phyloP scores from a whole-genome alignment of 139 green algal genomes.

The Diplosphaera chodatii region DNA sequence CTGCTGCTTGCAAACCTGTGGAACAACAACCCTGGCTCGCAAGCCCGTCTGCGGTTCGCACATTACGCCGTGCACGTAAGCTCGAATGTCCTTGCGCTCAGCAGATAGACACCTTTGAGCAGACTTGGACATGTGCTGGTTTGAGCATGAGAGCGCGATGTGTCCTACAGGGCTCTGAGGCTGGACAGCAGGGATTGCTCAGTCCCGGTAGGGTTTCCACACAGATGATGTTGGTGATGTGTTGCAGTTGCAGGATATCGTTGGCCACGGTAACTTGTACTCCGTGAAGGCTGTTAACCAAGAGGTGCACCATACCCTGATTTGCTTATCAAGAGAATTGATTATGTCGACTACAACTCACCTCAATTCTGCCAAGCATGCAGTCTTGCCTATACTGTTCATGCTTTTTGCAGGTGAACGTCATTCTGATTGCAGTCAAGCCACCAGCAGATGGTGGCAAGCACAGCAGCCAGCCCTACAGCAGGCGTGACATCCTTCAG shows the following conservation, averaged over 20 bases:
- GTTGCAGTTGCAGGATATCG: slow-evolving; percentile 5
- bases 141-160: too few relatives aligned
- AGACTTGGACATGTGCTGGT: too few relatives aligned
- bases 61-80: background rate
- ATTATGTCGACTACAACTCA: too few relatives aligned
- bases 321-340: background rate
- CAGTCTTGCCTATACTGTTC: too few relatives aligned
- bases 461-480: background rate
- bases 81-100: too few relatives aligned
- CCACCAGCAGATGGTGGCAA: background rate
- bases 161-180: too few relatives aligned
- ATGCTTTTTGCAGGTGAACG: background rate
- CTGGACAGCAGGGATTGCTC: too few relatives aligned
- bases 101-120: too few relatives aligned
- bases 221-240: too few relatives aligned
- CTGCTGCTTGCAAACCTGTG: background rate
- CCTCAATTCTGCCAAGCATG: too few relatives aligned
- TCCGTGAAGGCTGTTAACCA: background rate
- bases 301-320: background rate
- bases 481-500: background rate
- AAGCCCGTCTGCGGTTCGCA: background rate
- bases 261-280: background rate
- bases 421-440: background rate
- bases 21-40: background rate
- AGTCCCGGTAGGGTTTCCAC: too few relatives aligned